Evolutionary conservation across 2,329 filamentous ascomycete genomes (phyloP).

Genomic region (Tolypocladium tundrense): DNA sequence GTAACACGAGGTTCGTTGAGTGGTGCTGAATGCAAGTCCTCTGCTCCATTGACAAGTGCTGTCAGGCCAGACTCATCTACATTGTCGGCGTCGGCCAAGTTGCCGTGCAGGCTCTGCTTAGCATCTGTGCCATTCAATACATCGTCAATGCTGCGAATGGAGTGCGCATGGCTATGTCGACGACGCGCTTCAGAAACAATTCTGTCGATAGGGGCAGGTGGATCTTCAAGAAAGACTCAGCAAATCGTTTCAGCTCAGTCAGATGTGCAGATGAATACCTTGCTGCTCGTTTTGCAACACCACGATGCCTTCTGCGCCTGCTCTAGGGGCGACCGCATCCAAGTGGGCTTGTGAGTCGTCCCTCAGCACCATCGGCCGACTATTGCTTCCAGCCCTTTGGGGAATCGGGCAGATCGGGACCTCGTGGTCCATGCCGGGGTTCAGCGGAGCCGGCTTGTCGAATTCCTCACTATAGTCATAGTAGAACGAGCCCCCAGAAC

Average conservation of each 20-base stretch:
- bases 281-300: not conserved
- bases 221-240: not conserved
- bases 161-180: not conserved
- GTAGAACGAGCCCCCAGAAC: slow-evolving; percentile 28
- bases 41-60: not conserved
- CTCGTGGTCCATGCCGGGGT: slow-evolving; percentile 6
- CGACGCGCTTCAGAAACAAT: not conserved
- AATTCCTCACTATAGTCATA: slow-evolving; percentile 46
- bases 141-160: not conserved
- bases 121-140: not conserved
- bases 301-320: not conserved
- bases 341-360: slow-evolving; percentile 9
- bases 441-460: slow-evolving; percentile 19
- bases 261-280: not conserved
- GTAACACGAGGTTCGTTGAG: not conserved
- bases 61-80: not conserved
- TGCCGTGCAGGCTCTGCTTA: not conserved
- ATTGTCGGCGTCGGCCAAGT: not conserved
- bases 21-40: not conserved
- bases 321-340: not conserved
- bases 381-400: slow-evolving; percentile 12
- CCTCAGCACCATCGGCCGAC: slow-evolving; percentile 15
- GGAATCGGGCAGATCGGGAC: slow-evolving; percentile 21
- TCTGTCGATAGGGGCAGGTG: not conserved
- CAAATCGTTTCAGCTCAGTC: not conserved